Base-by-base conservation (phyloP, 805 yeast genomes). In the Lachancea quebecensis region DNA sequence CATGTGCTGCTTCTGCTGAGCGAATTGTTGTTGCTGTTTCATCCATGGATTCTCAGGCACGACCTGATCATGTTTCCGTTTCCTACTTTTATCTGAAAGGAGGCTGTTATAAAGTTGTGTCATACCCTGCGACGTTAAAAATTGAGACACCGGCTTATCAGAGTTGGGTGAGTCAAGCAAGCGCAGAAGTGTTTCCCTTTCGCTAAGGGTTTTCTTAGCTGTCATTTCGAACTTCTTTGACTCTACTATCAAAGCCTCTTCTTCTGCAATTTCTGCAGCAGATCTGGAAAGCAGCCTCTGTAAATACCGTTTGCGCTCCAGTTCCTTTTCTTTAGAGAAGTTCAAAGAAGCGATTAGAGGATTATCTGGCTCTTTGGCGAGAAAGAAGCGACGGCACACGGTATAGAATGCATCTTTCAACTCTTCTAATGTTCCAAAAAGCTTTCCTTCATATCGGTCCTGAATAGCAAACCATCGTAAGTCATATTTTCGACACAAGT, bases 261-360 rank as follows among this genome's bases (percentile, higher is more conserved):
- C 99, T 67, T 93, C 99, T 0, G 98, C 98, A 38, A 93, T 86
- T 61, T 93, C 99, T 0, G 97, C 95, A 1, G 99, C 97, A 2
- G 91, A 80, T 53, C 99, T 71, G 32, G 80, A 79, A 36, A 91
- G 71, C 33, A 93, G 68, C 49, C 86, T 78, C 54, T 81, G 82
- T 38, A 93, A 66, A 59, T 91, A 91, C 42, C 77, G 77, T 55
- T 93, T 93, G 50, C 99, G 76, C 54, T 82, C 87, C 16, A 74
- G 49, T 62, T 93, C 99, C 52, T 78, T 80, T 6, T 74, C 73
- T 54, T 80, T 82, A 34, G 86, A 79, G 60, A 74, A 93, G 16
- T 79, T 73, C 57, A 93, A 71, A 28, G 82, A 81, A 15, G 83
- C 71, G 35, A 88, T 60, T 44, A 77, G 72, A 25, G 76, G 72